Conservation (phyloP, 805 yeast species). For the Lachancea sp. region DNA sequence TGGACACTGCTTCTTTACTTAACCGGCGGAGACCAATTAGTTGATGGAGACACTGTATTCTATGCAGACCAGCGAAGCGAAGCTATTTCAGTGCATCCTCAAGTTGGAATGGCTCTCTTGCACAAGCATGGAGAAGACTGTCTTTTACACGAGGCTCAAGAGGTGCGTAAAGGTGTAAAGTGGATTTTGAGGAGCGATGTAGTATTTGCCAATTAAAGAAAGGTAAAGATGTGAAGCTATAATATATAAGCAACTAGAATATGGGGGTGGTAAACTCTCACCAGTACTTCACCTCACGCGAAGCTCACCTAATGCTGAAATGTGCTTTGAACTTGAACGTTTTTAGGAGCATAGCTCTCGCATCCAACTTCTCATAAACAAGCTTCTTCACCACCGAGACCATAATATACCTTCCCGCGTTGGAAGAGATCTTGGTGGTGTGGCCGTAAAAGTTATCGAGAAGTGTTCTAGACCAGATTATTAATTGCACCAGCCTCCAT, state of each 20-base stretch:
- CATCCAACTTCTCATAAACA: too few species aligned
- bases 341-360: too few species aligned
- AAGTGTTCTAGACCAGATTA: too few species aligned
- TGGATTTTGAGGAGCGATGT: slow-evolving; percentile 62
- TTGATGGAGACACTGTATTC: slow-evolving; percentile 57
- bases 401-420: too few species aligned
- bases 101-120: slow-evolving; percentile 49
- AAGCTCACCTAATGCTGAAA: too few species aligned
- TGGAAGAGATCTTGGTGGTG: too few species aligned
- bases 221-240: too few species aligned
- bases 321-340: too few species aligned
- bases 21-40: slow-evolving; percentile 49
- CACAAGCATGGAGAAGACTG: slow-evolving; percentile 67
- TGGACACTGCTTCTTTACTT: slow-evolving; percentile 58
- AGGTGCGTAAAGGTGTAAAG: slow-evolving; percentile 46
- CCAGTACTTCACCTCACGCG: too few species aligned
- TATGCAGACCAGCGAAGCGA: slow-evolving; percentile 27
- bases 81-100: slow-evolving; percentile 39
- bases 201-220: slow-evolving; percentile 32
- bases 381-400: too few species aligned
- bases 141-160: slow-evolving; percentile 50
- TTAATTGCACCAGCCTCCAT: too few species aligned
- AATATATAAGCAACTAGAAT: not conserved
- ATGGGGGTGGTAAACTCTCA: not conserved
- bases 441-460: too few species aligned